Conservation (phyloP, 345 rosid species). For the Fremontodendron californicum region DNA sequence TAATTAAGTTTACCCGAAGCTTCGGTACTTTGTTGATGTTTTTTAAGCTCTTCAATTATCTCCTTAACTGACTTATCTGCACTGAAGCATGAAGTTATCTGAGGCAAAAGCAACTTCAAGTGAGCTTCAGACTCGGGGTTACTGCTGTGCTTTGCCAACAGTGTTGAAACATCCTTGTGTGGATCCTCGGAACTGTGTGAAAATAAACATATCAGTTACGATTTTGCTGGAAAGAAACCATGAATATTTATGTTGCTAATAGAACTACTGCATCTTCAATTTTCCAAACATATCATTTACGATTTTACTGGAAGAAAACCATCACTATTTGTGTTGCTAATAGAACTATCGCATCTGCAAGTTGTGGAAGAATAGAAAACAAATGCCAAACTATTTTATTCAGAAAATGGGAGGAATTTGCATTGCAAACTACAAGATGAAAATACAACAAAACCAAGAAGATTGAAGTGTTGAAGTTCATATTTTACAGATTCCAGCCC, state of each 20-base stretch:
- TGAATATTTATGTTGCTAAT: not conserved
- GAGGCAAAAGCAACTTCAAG: conserved; percentile 64
- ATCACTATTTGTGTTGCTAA: not conserved
- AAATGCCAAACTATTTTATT: not conserved
- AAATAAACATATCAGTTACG: not conserved
- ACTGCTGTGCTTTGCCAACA: conserved; percentile 52
- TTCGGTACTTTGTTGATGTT: conserved; percentile 53
- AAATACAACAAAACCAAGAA: conserved; percentile 7
- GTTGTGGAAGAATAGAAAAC: not conserved
- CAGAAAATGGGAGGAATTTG: not conserved
- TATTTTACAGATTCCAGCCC: not conserved
- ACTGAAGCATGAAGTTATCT: conserved; percentile 60
- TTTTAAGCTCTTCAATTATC: conserved; percentile 63
- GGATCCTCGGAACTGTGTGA: conserved; percentile 67
- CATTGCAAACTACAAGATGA: not conserved
- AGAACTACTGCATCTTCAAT: not conserved
- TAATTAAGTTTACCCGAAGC: conserved; percentile 45
- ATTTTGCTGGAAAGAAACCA: not conserved
- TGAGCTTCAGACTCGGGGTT: conserved; percentile 57
- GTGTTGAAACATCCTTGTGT: conserved; percentile 45
- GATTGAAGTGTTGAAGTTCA: not conserved
- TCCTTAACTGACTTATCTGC: conserved; percentile 57
- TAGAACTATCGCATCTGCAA: not conserved
- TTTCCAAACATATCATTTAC: not conserved
- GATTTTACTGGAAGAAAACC: not conserved